These are phyloP conservation scores for Peronospora farinosa DNA, from an alignment of 352 stramenopile species.

Conservation along the genomic window DNA sequence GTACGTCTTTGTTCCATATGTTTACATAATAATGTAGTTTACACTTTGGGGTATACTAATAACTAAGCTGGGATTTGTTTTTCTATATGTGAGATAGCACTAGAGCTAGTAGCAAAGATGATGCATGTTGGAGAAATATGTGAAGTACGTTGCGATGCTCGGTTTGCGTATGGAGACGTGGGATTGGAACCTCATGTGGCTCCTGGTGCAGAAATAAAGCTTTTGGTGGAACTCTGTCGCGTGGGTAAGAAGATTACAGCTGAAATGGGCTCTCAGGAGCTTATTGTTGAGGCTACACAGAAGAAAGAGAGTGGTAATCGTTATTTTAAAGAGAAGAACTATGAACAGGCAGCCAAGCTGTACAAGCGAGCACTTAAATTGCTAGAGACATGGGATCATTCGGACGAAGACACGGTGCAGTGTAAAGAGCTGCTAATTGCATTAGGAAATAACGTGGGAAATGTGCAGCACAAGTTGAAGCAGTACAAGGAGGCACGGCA, in stretches of 20 bases:
- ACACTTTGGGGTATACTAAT: neutral
- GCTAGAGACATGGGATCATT: constrained; percentile 66
- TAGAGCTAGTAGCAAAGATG: constrained; percentile 76
- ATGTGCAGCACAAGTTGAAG: constrained; percentile 71
- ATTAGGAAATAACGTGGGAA: constrained; percentile 78
- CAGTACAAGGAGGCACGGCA: constrained; percentile 71
- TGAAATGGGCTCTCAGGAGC: constrained; percentile 68
- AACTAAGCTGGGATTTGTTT: neutral
- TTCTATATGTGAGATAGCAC: constrained; percentile 23
- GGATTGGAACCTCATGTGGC: constrained; percentile 44
- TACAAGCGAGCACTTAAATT: constrained; percentile 83
- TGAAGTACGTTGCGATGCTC: constrained; percentile 66
- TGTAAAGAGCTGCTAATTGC: constrained; percentile 75
- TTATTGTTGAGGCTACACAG: constrained; percentile 67
- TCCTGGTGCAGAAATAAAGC: constrained; percentile 42
- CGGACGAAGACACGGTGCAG: constrained; percentile 37
- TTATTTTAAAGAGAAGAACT: constrained; percentile 79
- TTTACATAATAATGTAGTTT: too few species aligned
- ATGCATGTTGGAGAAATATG: constrained; percentile 66
- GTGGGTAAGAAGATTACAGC: constrained; percentile 61
- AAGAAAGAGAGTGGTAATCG: constrained; percentile 83
- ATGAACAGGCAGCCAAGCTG: constrained; percentile 72
- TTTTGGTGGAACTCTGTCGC: constrained; percentile 51
- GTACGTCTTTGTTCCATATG: constrained; percentile 21
- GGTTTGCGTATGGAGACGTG: constrained; percentile 72